phyloP scores from a whole-genome alignment of 1,139 yeast species.

The Saccharomyces hybrid region DNA sequence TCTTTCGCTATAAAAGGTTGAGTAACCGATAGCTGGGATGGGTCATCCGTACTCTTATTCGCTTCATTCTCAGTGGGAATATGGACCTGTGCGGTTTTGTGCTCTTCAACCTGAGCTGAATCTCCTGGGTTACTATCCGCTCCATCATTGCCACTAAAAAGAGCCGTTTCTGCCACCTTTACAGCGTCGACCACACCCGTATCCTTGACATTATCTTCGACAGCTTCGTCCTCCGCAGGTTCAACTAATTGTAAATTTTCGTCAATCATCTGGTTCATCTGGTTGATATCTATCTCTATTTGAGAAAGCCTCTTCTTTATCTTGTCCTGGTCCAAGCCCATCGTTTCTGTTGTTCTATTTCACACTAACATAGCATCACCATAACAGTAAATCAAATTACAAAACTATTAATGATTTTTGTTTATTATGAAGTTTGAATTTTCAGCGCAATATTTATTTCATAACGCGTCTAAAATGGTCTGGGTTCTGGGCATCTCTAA shows the following conservation, averaged over 20 bases:
- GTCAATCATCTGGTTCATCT: slow-evolving; percentile 30
- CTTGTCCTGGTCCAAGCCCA: slow-evolving; percentile 23
- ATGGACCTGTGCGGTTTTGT: background rate
- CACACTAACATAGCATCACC: background rate
- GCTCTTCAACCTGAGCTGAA: background rate
- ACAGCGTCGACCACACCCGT: background rate
- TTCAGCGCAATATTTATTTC: background rate
- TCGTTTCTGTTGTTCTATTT: slow-evolving; percentile 1
- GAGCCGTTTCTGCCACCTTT: background rate
- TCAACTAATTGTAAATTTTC: slow-evolving; percentile 16
- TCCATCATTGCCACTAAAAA: background rate
- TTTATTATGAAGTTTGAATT: background rate
- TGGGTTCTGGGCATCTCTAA: slow-evolving; percentile 1
- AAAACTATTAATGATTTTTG: slow-evolving; percentile 1
- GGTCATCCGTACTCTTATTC: background rate
- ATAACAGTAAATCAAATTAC: background rate
- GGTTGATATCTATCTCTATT: slow-evolving; percentile 29
- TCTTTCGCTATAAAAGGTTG: background rate
- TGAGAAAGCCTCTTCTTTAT: slow-evolving; percentile 29
- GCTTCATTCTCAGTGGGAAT: background rate
- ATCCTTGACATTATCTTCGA: background rate
- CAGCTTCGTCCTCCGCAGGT: background rate
- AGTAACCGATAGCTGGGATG: background rate
- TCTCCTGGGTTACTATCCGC: background rate
- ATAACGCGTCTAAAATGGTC: background rate